Base-by-base conservation (phyloP, 768 basidiomycete genomes). In the Myochromella boudieri region DNA sequence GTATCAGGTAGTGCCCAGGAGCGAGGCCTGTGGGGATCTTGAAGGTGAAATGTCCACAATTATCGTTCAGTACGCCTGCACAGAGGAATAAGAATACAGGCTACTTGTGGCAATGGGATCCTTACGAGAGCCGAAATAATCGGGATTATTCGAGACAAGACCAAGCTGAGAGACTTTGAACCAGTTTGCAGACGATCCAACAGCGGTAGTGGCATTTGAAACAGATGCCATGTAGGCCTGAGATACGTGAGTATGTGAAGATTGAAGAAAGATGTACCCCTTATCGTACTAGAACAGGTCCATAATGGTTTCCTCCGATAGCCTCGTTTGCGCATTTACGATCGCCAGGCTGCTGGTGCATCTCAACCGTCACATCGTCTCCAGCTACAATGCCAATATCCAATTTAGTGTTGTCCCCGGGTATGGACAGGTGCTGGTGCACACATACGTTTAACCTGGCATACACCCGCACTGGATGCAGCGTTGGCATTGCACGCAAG, bases 21-120 rank as follows among this genome's bases (percentile, higher is more conserved):
- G 68, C 67, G 48, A 76, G 68, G 43, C 60, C 63, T 1, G 52
- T 34, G 9, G 75, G 75, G 24, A 76, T 64, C 31, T 66, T 76
- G 68, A 79, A 75, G 2, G 72, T 75, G 55, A 65, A 77, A 57
- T 77, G 75, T n/a, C 76, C 77, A 45, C 76, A 79, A 60, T 79
- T 78, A 44, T 76, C 68, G 52, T 70, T 69, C 28, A 71, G 53
- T 28, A 69, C 64, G 54, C 66, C 65, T 59, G 18, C 44, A n/a
- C 28, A 20, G 22, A 21, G 14, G 1, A 7, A 26, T 17, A 37
- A 20, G n/a, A 14, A 9, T 15, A 32, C 6, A 32, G 44, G 21
- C 20, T 12, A 47, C 37, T 12, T 21, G 36, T 11, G 11, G 10
- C 28, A 20, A 24, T 48, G 29, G 6, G 5, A 55, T n/a, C n/a